Base-by-base conservation (phyloP, 208 protist genomes). In the Acanthamoeba sp. region DNA sequence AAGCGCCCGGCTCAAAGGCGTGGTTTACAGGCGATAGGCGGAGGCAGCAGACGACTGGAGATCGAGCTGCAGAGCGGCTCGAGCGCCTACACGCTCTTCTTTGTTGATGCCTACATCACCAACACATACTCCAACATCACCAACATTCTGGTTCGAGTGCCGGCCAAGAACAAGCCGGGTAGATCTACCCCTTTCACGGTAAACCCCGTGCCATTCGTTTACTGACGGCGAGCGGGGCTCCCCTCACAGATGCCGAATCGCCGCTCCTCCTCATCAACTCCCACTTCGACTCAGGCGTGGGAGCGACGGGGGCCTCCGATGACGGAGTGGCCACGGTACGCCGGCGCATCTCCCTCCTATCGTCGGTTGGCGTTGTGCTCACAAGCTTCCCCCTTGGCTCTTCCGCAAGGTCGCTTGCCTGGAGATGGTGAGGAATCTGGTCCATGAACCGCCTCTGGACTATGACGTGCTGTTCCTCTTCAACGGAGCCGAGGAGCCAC, bases 401-500 rank as follows among this genome's bases (percentile, higher is more conserved):
- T 66, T n/a, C n/a, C 0, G 16, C 20, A 3, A 87, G 78, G 78
- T 52, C 4, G 57, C 24, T 1, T 82, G 55, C 18, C 42, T 94
- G 52, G 91, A 94, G 55, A 50, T 88, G 29, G 55, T 94, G 16
- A 69, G 76, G 16, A 94, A 89, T 73, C 76, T 94, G 24, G 34
- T 88, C 27, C 76, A 88, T 20, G 64, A 88, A 34, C 71, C 64
- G 34, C 91, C 91, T 22, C 52, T 69, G 10, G 59, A 93, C 18
- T 78, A 85, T 29, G 57, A 73, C 45, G 88, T 95, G 29, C 40
- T 95, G 18, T 80, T 95, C 27, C 42, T 87, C 20, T 95, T 96
- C 76, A 96, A 96, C 73, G 95, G 95, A 57, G 95, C 94, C 2
- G 95, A 96, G 62, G 95, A 96, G 48, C 36, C 94, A 1, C 59